phyloP scores from a whole-genome alignment of 208 protist genomes.

The Crithidia brevicula region DNA sequence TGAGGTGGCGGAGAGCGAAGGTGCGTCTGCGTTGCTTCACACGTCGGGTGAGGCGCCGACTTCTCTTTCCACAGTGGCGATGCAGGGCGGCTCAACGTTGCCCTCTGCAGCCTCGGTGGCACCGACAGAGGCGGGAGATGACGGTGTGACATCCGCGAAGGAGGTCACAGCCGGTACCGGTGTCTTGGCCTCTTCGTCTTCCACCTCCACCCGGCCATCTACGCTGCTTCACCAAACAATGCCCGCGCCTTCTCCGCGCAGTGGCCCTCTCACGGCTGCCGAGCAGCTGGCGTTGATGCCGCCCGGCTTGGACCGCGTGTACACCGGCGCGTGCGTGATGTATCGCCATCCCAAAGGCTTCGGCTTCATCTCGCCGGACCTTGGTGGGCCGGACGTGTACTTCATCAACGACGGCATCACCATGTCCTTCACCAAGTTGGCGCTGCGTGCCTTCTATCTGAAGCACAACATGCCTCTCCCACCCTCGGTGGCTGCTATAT shows the following conservation, averaged over 20 bases:
- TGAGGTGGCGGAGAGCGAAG: too few species aligned
- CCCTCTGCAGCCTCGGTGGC: too few species aligned
- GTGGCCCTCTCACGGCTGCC: constrained; percentile 41
- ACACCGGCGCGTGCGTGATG: constrained; percentile 67
- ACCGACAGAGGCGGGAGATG: too few species aligned
- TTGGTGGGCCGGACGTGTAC: constrained; percentile 85
- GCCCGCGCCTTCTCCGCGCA: neutral
- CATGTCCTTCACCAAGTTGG: constrained; percentile 69
- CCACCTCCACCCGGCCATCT: too few species aligned
- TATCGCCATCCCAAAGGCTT: constrained; percentile 69
- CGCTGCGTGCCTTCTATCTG: constrained; percentile 52
- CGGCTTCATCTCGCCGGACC: constrained; percentile 75
- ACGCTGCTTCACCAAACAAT: too few species aligned
- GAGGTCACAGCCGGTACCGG: too few species aligned
- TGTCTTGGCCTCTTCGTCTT: too few species aligned
- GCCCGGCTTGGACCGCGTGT: constrained; percentile 52
- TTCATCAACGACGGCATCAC: constrained; percentile 66
- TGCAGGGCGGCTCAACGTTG: too few species aligned
- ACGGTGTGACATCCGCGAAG: too few species aligned
- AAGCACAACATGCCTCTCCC: constrained; percentile 30
- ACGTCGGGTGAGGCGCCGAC: too few species aligned
- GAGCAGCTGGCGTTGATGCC: constrained; percentile 78
- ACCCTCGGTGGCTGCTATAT: constrained; percentile 16
- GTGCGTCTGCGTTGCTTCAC: too few species aligned
- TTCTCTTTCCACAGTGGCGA: too few species aligned